phyloP scores from a whole-genome alignment of 306 rosid genomes.

The Malus asiatica region DNA sequence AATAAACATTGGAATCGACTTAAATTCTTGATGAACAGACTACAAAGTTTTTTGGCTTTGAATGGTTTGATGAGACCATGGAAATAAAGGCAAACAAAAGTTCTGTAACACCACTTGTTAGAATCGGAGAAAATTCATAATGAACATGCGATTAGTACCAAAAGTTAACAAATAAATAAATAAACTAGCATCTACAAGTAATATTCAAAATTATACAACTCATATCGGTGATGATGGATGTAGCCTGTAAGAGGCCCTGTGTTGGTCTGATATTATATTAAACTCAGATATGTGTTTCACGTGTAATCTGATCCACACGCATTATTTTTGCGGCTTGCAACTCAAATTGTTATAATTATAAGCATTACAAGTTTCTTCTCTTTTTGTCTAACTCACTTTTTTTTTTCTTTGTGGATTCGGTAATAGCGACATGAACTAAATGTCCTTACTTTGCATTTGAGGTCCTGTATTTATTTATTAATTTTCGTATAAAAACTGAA shows the following conservation, averaged over 20 bases:
- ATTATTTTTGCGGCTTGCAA: too few species aligned
- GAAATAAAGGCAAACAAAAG: background rate
- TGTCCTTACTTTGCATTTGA: background rate
- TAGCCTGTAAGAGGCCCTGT: too few species aligned
- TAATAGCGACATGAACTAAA: too few species aligned
- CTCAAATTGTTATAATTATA: background rate
- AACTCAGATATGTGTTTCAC: background rate
- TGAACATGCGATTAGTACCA: background rate
- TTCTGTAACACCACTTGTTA: background rate
- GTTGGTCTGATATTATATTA: too few species aligned
- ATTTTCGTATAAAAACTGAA: too few species aligned
- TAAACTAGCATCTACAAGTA: background rate
- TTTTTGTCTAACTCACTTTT: too few species aligned
- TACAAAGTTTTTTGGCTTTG: background rate
- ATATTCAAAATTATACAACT: too few species aligned
- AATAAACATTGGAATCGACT: constrained; percentile 67
- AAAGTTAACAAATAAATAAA: background rate
- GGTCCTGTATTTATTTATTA: background rate
- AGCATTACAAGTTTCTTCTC: background rate
- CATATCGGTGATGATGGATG: too few species aligned
- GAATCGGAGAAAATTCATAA: background rate
- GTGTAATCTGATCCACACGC: background rate
- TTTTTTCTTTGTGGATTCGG: too few species aligned
- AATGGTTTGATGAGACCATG: background rate
- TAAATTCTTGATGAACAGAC: constrained; percentile 14